Percentiles rank a stretch among this genome's conserved stretches.
Conservation (phyloP, 176 grass and related monocot genomes). For the Zea luxurians region DNA sequence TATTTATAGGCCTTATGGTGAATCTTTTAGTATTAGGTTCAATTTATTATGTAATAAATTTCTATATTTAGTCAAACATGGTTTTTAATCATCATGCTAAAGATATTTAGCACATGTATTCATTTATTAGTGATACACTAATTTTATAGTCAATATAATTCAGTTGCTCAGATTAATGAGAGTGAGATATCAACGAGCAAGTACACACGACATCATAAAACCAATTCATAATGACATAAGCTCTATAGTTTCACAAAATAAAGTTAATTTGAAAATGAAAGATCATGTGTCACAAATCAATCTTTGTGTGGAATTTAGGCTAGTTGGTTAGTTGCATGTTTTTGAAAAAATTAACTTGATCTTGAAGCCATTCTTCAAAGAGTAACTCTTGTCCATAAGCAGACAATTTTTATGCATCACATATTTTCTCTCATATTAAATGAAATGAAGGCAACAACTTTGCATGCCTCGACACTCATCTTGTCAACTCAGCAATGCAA, state of each 20-base stretch:
- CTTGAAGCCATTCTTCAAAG: not conserved
- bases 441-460: not conserved
- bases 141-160: not conserved
- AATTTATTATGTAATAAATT: not conserved
- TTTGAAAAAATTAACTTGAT: not conserved
- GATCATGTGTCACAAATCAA: not conserved
- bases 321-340: not conserved
- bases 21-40: not conserved
- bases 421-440: not conserved
- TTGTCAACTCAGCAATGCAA: too few relatives aligned
- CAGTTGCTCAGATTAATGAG: not conserved
- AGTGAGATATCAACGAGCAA: not conserved
- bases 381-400: not conserved
- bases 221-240: not conserved
- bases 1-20: slow-evolving; percentile 21
- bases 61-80: not conserved
- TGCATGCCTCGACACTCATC: not conserved
- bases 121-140: not conserved
- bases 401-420: not conserved
- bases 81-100: not conserved
- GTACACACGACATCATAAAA: not conserved
- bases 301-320: not conserved
- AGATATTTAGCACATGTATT: not conserved
- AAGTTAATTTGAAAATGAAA: not conserved
- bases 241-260: not conserved